Evolutionary conservation across 768 basidiomycete species (phyloP).

Genomic region (Mycena albidolilacea): DNA sequence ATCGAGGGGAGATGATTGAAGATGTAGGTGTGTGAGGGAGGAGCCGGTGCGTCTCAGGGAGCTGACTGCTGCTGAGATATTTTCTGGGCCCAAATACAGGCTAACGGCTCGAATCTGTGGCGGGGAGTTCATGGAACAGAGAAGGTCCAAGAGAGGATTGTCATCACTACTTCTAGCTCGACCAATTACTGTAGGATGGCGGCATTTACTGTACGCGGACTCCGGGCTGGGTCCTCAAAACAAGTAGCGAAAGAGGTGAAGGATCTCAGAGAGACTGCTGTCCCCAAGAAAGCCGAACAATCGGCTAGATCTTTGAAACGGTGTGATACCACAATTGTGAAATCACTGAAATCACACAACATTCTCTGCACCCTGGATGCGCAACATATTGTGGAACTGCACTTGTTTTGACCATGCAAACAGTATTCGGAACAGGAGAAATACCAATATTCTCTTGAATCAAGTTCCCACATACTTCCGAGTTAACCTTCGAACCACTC

Average conservation of each 20-base stretch:
- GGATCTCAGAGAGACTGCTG: constrained; percentile 17
- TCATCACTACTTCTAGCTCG: constrained; percentile 13
- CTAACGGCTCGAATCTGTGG: constrained; percentile 20
- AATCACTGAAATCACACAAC: no score
- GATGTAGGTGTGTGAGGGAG: constrained; percentile 19
- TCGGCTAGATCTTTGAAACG: constrained; percentile 6
- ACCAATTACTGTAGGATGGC: constrained; percentile 19
- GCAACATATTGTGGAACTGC: no score
- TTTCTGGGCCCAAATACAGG: constrained; percentile 9
- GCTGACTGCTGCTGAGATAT: constrained; percentile 13
- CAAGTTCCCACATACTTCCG: no score
- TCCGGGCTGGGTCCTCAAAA: constrained; percentile 1
- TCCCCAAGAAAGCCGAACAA: constrained; percentile 10
- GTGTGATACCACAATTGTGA: no score
- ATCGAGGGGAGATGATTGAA: constrained; percentile 12
- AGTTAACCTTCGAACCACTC: no score
- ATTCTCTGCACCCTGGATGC: no score
- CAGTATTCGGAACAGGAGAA: no score
- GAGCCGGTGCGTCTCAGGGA: constrained; percentile 10
- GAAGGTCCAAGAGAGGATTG: constrained; percentile 15
- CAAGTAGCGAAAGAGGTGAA: constrained; percentile 14
- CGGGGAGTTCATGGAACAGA: constrained; percentile 11
- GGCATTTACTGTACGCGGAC: not conserved
- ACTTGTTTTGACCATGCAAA: no score
- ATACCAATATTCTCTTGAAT: no score